Evolutionary conservation across 495 filamentous ascomycete genomes (phyloP), one percentile per base, ranked within the genome.

Genomic region (Mytilinidion resinicola): DNA sequence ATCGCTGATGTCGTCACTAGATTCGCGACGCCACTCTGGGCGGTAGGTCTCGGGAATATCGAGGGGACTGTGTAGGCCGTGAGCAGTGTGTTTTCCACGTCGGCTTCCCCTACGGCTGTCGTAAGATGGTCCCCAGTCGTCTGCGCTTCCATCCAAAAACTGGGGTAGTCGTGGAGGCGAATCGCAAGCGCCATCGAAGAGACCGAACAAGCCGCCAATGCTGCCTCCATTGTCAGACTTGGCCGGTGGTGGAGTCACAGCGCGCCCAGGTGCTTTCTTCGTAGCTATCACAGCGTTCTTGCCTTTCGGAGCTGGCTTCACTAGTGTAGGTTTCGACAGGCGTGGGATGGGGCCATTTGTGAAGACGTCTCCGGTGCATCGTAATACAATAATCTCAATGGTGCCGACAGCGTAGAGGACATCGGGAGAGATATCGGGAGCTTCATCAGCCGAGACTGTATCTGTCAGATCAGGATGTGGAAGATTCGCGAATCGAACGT

Each of bases 361-460:
- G 30, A 38, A 9, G 12, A 44, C 9, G 15, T 37, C 34, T 15
- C 50, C 56, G 15, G 55, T 66, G 56, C 74, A 77, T 10, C 76
- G 71, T 8, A 78, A 61, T 9, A 77, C 68, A 8, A 80, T 67
- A 38, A 80, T 70, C 58, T 80, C 77, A 60, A 80, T 78, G 11
- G 67, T 74, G 14, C 76, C 77, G 38, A 78, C 65, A 48, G 74
- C 72, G 14, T 73, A 59, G 4, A 71, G 37, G 30, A 73, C 62
- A 14, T 72, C 42, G 9, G 60, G 59, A 37, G 69, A 69, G 35
- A 53, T 56, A 14, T 64, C 55, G 0, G 65, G 57, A 3, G 65
- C 61, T 25, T 64, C 60, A 51, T 73, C 67, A 9, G 67, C 62
- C 15, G 53, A 35, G 0, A 51, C 49, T 67, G 42, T 21, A 51